Evolutionary conservation across 2,329 filamentous ascomycete genomes (phyloP).

Genomic region (Aspergillus fructus): DNA sequence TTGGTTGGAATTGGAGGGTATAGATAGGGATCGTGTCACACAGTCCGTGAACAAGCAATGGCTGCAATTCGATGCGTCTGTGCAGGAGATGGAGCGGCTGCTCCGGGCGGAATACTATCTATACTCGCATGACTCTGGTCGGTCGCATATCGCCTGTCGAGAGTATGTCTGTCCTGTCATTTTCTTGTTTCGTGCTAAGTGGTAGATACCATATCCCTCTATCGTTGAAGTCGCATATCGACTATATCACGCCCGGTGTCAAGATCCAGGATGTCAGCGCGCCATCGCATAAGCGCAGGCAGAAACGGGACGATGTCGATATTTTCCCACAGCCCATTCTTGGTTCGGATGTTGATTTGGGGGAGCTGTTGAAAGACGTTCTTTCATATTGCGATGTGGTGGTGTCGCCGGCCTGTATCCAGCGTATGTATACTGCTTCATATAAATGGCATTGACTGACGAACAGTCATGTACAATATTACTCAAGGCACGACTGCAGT

Average conservation of each 20-base stretch:
- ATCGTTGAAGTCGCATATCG: slow-evolving; percentile 49
- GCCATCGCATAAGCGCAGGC: neutral
- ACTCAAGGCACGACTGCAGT: slow-evolving; percentile 38
- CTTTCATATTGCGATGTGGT: slow-evolving; percentile 28
- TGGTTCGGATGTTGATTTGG: neutral
- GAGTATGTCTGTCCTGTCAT: slow-evolving; percentile 29
- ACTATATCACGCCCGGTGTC: slow-evolving; percentile 55
- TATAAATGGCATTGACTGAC: slow-evolving; percentile 3
- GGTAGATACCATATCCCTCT: slow-evolving; percentile 51
- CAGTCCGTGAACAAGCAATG: slow-evolving; percentile 55
- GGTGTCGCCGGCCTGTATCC: slow-evolving; percentile 45
- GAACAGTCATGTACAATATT: slow-evolving; percentile 45
- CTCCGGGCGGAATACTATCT: slow-evolving; percentile 55
- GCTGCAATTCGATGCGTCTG: slow-evolving; percentile 56
- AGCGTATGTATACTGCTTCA: slow-evolving; percentile 17
- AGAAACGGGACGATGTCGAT: neutral
- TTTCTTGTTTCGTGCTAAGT: no score
- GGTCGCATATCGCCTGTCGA: slow-evolving; percentile 35
- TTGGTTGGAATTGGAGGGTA: slow-evolving; percentile 57
- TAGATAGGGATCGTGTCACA: slow-evolving; percentile 48
- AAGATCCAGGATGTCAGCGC: slow-evolving; percentile 23
- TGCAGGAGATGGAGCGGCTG: slow-evolving; percentile 53
- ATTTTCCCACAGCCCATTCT: neutral
- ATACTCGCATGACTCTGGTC: slow-evolving; percentile 43
- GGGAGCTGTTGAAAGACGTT: slow-evolving; percentile 2